phyloP scores from a whole-genome alignment of 176 grass and related monocot genomes.

The Melocanna baccifera region DNA sequence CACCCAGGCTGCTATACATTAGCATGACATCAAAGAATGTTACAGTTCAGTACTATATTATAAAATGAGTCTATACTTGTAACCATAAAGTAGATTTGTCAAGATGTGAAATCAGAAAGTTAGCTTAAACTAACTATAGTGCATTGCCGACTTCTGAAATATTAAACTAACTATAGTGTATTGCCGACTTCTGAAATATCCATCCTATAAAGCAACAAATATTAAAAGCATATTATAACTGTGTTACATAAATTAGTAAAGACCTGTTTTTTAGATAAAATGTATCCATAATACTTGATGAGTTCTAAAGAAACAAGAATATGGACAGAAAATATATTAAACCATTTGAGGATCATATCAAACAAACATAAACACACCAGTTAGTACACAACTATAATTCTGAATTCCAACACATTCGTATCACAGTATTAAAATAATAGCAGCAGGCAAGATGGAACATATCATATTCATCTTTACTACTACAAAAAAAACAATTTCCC shows the following conservation, averaged over 20 bases:
- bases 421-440: background rate
- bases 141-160: no score
- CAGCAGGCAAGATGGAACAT: background rate
- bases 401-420: background rate
- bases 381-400: background rate
- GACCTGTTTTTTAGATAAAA: background rate
- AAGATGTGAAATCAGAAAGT: background rate
- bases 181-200: background rate
- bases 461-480: background rate
- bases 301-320: background rate
- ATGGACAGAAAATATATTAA: background rate
- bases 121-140: background rate
- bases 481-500: background rate
- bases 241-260: background rate
- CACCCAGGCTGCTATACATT: background rate
- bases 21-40: background rate
- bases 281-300: background rate
- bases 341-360: background rate
- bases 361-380: background rate
- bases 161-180: no score
- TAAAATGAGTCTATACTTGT: background rate
- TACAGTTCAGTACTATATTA: background rate
- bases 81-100: slow-evolving; percentile 7
- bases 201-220: background rate
- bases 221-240: background rate